phyloP scores from a whole-genome alignment of 352 stramenopile species.

The Phytophthora sansomeana region DNA sequence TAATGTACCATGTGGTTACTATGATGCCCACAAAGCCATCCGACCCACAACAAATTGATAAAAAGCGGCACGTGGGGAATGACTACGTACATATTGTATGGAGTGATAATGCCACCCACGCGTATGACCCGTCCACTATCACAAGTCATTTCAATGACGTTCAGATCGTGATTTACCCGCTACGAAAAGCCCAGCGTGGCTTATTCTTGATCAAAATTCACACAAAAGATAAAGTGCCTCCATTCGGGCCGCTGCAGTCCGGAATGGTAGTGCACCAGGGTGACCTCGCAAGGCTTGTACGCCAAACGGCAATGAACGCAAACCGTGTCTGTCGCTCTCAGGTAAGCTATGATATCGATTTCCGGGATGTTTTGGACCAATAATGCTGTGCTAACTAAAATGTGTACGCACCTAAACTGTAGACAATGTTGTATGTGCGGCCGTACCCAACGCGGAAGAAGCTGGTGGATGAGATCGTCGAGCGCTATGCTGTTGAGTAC shows the following conservation, averaged over 20 bases:
- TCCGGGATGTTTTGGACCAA: not conserved
- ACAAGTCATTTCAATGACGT: conserved; percentile 92
- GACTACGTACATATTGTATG: conserved; percentile 91
- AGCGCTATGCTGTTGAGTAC: conserved; percentile 87
- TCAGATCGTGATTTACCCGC: conserved; percentile 85
- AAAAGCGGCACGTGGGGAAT: conserved; percentile 90
- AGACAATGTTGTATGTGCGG: conserved; percentile 86
- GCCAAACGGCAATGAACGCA: conserved; percentile 89
- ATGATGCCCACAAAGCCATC: conserved; percentile 87
- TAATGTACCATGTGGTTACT: conserved; percentile 90
- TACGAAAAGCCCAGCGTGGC: conserved; percentile 65
- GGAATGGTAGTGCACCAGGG: conserved; percentile 84
- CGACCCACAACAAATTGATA: conserved; percentile 89
- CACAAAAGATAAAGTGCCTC: conserved; percentile 83
- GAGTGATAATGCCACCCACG: conserved; percentile 81
- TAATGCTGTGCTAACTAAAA: not conserved
- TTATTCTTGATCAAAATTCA: conserved; percentile 84
- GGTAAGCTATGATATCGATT: conserved; percentile 36
- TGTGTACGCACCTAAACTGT: conserved; percentile 3
- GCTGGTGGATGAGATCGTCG: conserved; percentile 88
- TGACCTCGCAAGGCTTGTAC: conserved; percentile 77
- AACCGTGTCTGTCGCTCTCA: conserved; percentile 88
- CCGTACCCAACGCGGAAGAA: conserved; percentile 90
- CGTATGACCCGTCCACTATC: conserved; percentile 87
- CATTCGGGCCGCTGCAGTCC: conserved; percentile 83